Evolutionary conservation across 495 filamentous ascomycete genomes (phyloP), one percentile per base, ranked within the genome.

Genomic region (Hamigera avellanea): DNA sequence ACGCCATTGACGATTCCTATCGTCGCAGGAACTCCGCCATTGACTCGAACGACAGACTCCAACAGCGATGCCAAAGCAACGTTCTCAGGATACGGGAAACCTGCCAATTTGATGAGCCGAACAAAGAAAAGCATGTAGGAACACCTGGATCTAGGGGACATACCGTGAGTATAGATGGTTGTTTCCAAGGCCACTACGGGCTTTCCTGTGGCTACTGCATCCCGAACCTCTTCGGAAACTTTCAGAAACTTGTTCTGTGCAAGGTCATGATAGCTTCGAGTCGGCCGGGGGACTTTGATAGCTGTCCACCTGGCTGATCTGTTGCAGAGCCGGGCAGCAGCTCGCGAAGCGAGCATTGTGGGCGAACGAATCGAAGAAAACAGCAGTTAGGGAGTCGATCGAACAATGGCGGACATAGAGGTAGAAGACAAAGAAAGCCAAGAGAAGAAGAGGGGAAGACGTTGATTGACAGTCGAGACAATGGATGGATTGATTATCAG

Each of bases 111-210:
- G 17, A 29, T 40, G 35, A 13, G 37, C 12, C 21, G 18, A 31
- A 25, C 19, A 15, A 21, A 33, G 37, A 32, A 14, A 17, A 21
- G 26, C 32, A 43, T 33, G 29, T 35, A n/a, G n/a, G n/a, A n/a
- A n/a, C n/a, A n/a, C n/a, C n/a, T n/a, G n/a, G n/a, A n/a, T n/a
- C n/a, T n/a, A n/a, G n/a, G n/a, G n/a, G n/a, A 35, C 44, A 21
- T 61, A 83, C 79, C 78, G 57, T 85, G 80, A 12, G 80, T 85
- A 43, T 84, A 81, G 27, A 98, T 95, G 2, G 91, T 93, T 2
- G 84, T 80, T 57, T 98, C 91, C 8, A 98, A 69, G 21, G 91
- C 88, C 9, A 98, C 88, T 6, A 96, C 78, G 1, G 91, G 89
- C 29, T 71, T 73, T 32, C 77, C 75, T 14, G 72, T 66, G 13